phyloP scores from a whole-genome alignment of 495 filamentous ascomycete genomes.

The Penicillium goetzii region DNA sequence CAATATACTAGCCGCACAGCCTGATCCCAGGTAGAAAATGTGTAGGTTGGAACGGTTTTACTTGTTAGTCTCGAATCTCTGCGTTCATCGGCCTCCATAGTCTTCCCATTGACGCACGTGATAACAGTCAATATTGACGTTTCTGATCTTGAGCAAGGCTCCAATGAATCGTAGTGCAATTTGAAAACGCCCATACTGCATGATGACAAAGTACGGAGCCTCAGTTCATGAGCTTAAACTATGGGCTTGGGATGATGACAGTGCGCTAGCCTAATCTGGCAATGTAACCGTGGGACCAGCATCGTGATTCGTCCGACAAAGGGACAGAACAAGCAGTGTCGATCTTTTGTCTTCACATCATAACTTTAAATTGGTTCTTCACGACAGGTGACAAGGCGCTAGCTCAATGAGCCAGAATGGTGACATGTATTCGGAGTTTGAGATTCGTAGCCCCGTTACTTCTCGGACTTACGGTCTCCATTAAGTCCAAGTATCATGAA shows the following conservation, averaged over 20 bases:
- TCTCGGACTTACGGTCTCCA: not conserved
- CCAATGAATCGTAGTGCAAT: no score
- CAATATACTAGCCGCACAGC: no score
- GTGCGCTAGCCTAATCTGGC: slow-evolving; percentile 10
- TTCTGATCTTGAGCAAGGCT: no score
- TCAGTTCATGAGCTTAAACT: not conserved
- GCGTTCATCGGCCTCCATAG: no score
- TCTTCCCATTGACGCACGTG: no score
- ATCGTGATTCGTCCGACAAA: not conserved
- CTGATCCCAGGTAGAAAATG: no score
- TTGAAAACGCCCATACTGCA: not conserved
- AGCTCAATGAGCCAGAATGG: not conserved
- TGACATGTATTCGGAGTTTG: not conserved
- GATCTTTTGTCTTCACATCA: not conserved
- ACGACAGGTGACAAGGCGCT: slow-evolving; percentile 10
- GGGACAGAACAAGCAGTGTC: not conserved
- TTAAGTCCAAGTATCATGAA: slow-evolving; percentile 5
- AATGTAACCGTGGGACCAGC: not conserved
- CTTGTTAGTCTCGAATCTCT: no score
- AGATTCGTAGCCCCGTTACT: not conserved
- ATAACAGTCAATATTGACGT: no score
- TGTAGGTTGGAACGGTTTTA: no score
- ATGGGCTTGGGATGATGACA: slow-evolving; percentile 15
- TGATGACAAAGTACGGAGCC: not conserved
- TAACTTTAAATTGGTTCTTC: not conserved